Evolutionary conservation across 2,329 filamentous ascomycete species (phyloP).

Genomic region (Fusarium nisikadoi): DNA sequence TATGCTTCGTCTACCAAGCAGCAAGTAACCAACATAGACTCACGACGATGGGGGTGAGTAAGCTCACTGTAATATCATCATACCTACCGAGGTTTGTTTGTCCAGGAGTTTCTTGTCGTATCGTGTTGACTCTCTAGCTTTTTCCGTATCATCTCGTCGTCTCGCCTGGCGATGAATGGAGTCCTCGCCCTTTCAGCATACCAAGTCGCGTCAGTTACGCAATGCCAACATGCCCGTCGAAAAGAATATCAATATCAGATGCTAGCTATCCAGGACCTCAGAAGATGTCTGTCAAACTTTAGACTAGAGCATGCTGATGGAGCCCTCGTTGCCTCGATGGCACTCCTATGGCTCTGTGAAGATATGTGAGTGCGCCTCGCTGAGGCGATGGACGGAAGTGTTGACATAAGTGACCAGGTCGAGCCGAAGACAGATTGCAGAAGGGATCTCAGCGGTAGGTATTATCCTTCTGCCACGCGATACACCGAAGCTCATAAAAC

Average conservation of each 20-base stretch:
- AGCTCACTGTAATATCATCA: conserved; percentile 21
- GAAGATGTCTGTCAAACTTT: conserved; percentile 13
- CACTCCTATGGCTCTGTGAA: conserved; percentile 23
- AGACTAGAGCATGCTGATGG: conserved; percentile 16
- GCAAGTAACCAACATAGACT: conserved; percentile 23
- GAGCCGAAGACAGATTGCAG: conserved; percentile 18
- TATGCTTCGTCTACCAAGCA: conserved; percentile 28
- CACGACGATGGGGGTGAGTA: conserved; percentile 17
- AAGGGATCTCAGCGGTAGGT: conserved; percentile 22
- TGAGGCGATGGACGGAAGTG: too few relatives aligned
- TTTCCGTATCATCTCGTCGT: conserved; percentile 17
- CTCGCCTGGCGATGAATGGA: conserved; percentile 24
- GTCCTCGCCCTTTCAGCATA: conserved; percentile 23
- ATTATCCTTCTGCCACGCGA: accelerated
- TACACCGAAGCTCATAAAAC: not conserved
- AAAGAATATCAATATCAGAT: conserved; percentile 32
- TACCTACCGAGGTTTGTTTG: conserved; percentile 21
- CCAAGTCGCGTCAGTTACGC: conserved; percentile 20
- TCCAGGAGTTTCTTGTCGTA: not conserved
- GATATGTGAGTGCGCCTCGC: conserved; percentile 3
- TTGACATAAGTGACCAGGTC: conserved; percentile 2
- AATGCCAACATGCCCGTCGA: conserved; percentile 20
- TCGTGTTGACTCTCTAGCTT: conserved; percentile 7
- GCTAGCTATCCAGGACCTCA: conserved; percentile 23
- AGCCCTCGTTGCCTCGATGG: conserved; percentile 23